A percentile compares a stretch with the other conserved stretches of the same genome.
phyloP scores from a whole-genome alignment of 192 early-diverging fungal genomes.

The Spizellomyces sp. region DNA sequence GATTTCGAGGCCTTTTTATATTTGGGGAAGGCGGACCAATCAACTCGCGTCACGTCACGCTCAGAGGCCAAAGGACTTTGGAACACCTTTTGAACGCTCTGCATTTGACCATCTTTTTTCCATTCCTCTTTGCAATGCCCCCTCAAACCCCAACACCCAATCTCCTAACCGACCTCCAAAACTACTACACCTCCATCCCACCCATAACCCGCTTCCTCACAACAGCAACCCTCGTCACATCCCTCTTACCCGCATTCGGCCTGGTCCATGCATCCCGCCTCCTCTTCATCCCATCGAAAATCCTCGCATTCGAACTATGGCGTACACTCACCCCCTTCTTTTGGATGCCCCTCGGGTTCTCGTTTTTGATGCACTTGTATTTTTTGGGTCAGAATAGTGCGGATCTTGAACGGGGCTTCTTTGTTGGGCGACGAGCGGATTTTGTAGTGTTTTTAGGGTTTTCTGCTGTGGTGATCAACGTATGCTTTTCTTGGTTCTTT shows the following conservation, averaged over 20 bases:
- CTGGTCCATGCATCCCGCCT: slow-evolving; percentile 43
- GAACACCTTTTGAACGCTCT: too few species aligned
- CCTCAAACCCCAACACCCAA: too few species aligned
- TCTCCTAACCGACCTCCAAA: too few species aligned
- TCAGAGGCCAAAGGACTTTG: too few species aligned
- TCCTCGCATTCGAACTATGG: slow-evolving; percentile 57
- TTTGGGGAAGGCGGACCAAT: too few species aligned
- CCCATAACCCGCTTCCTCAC: slow-evolving; percentile 61
- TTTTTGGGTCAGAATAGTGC: slow-evolving; percentile 74
- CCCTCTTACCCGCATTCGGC: slow-evolving; percentile 45
- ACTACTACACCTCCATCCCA: slow-evolving; percentile 39
- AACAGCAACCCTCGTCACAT: slow-evolving; percentile 48
- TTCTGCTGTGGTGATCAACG: slow-evolving; percentile 35
- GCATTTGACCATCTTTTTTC: too few species aligned
- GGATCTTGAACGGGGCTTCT: slow-evolving; percentile 70
- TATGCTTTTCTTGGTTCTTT: slow-evolving; percentile 21
- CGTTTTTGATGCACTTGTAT: slow-evolving; percentile 68
- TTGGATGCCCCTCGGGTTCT: slow-evolving; percentile 51
- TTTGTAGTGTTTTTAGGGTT: slow-evolving; percentile 74
- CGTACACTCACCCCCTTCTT: slow-evolving; percentile 75
- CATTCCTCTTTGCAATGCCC: too few species aligned
- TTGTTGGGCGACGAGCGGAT: slow-evolving; percentile 71
- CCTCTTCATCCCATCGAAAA: slow-evolving; percentile 50
- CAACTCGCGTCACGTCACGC: too few species aligned
- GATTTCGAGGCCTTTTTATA: too few species aligned